Evolutionary conservation across 148 eudicot species (phyloP).

Genomic region (Gaultheria prostrata): DNA sequence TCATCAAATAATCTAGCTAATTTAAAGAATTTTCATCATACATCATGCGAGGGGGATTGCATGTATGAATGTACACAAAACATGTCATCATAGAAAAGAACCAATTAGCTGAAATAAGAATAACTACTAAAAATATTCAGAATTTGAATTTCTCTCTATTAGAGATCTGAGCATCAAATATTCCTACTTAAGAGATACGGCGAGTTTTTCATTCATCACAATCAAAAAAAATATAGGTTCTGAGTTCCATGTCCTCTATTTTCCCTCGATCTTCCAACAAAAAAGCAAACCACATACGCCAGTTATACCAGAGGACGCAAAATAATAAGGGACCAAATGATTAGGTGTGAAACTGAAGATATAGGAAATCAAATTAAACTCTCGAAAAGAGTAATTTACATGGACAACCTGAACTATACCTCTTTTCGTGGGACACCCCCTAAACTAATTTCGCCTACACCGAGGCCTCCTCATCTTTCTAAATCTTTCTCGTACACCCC

Average conservation of each 20-base stretch:
- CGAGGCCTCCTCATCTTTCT: too few species aligned
- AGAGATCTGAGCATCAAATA: background rate
- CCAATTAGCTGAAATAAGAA: background rate
- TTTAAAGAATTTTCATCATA: background rate
- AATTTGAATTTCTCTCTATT: background rate
- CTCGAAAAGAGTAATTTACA: background rate
- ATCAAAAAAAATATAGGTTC: background rate
- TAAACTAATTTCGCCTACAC: too few species aligned
- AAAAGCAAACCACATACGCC: background rate
- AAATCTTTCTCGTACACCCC: too few species aligned
- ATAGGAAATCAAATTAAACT: background rate
- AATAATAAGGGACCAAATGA: background rate
- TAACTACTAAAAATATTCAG: background rate
- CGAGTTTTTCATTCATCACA: background rate
- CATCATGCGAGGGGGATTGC: background rate
- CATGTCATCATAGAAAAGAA: slow-evolving; percentile 18
- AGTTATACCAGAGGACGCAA: background rate
- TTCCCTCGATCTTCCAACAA: background rate
- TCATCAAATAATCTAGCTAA: slow-evolving; percentile 26
- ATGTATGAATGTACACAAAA: background rate
- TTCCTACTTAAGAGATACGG: background rate
- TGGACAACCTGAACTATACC: too few species aligned
- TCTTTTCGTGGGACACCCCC: too few species aligned
- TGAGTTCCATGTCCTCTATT: background rate
- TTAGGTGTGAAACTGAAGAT: background rate